Evolutionary conservation across 305 asterid genomes (phyloP).

Genomic region (Rubia occidens): DNA sequence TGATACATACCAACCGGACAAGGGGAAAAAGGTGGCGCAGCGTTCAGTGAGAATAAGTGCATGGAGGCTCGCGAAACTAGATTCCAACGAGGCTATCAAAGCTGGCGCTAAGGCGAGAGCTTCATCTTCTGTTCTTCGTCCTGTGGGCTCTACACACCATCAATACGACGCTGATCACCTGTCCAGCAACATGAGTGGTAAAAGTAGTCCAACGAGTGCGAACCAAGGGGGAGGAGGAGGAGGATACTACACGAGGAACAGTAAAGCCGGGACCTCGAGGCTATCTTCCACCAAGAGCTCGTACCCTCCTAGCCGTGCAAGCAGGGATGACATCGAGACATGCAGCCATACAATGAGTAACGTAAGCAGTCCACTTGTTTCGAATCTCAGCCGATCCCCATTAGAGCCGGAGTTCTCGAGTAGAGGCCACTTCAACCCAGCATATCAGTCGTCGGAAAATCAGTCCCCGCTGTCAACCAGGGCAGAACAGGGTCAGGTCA

Average conservation of each 20-base stretch:
- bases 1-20: slow-evolving; percentile 46
- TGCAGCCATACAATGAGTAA: slow-evolving; percentile 62
- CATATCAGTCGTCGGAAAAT: slow-evolving; percentile 40
- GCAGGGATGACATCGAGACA: slow-evolving; percentile 71
- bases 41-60: slow-evolving; percentile 85
- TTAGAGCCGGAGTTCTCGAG: slow-evolving; percentile 31
- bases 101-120: slow-evolving; percentile 97
- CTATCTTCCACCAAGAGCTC: slow-evolving; percentile 60
- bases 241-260: slow-evolving; percentile 42
- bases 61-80: slow-evolving; percentile 91
- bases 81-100: slow-evolving; percentile 74
- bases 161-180: slow-evolving; percentile 46
- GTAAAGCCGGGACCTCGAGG: slow-evolving; percentile 51
- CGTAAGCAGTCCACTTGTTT: slow-evolving; percentile 70
- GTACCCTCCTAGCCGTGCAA: slow-evolving; percentile 68
- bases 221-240: slow-evolving; percentile 30
- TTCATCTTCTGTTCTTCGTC: slow-evolving; percentile 83
- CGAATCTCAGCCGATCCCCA: slow-evolving; percentile 48
- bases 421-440: slow-evolving; percentile 59
- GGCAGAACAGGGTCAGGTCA: slow-evolving; percentile 20
- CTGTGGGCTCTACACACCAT: slow-evolving; percentile 47
- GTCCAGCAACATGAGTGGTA: slow-evolving; percentile 61
- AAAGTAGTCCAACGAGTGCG: slow-evolving; percentile 69
- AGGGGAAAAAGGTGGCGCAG: slow-evolving; percentile 53
- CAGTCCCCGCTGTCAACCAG: slow-evolving; percentile 48